Evolutionary conservation across 371 early-diverging fungal genomes (phyloP).

Genomic region (Lichtheimia ramosa): DNA sequence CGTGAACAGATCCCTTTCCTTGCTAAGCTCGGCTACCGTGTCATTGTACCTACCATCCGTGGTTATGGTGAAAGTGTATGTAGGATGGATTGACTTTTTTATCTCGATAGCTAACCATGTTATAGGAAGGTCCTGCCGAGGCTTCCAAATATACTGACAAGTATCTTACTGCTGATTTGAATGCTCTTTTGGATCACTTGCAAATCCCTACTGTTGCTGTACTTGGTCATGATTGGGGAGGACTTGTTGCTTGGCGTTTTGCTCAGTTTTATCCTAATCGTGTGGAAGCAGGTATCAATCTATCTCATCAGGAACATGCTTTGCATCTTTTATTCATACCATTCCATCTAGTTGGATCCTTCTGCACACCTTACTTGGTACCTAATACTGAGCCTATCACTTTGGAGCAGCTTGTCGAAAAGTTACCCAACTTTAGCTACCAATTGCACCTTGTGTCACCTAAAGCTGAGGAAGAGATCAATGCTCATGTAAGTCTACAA

Average conservation of each 20-base stretch:
- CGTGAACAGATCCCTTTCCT: conserved; percentile 72
- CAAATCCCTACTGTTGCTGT: conserved; percentile 59
- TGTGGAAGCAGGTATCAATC: conserved; percentile 61
- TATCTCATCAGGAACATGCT: no score
- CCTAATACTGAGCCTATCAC: conserved; percentile 34
- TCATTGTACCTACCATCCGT: conserved; percentile 65
- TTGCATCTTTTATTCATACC: conserved; percentile 29
- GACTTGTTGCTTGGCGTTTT: conserved; percentile 66
- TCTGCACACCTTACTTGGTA: conserved; percentile 66
- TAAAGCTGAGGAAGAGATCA: conserved; percentile 40
- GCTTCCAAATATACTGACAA: conserved; percentile 53
- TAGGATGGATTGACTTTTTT: not conserved
- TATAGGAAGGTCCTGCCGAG: conserved; percentile 47
- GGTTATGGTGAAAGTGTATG: conserved; percentile 73
- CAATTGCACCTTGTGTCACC: conserved; percentile 48
- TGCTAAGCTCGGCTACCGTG: conserved; percentile 66
- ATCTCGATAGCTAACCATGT: not conserved
- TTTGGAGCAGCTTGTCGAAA: conserved; percentile 51
- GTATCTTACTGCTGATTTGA: conserved; percentile 54
- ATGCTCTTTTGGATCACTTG: conserved; percentile 60
- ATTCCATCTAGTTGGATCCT: conserved; percentile 41
- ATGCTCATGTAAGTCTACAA: conserved; percentile 18
- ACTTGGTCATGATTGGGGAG: conserved; percentile 82
- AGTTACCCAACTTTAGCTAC: conserved; percentile 58
- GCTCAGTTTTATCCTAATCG: conserved; percentile 65